Conservation (phyloP, 495 filamentous ascomycete genomes). For the Pyrenopolyporus hunteri region DNA sequence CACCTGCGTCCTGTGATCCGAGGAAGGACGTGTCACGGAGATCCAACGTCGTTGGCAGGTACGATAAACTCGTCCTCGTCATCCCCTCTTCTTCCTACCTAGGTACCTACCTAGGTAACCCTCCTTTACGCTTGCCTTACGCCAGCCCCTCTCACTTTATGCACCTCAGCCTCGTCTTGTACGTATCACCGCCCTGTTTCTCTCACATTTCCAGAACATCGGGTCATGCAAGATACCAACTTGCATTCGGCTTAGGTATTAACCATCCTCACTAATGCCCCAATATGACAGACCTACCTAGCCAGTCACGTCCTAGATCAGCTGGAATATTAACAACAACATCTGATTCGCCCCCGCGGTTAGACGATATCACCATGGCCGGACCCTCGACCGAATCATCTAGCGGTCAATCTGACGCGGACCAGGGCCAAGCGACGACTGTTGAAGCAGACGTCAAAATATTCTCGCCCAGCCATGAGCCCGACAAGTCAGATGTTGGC, state of each 20-base stretch:
- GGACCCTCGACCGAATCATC: conserved; percentile 1
- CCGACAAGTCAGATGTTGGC: conserved; percentile 2
- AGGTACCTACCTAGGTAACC: background rate
- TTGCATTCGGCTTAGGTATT: conserved; percentile 12
- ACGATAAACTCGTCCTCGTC: background rate
- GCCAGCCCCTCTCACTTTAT: conserved; percentile 2
- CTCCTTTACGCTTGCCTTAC: background rate
- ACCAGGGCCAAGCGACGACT: conserved; percentile 1
- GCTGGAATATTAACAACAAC: conserved; percentile 14
- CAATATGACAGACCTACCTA: conserved; percentile 31
- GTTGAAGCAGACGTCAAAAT: background rate
- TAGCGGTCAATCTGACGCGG: conserved; percentile 26
- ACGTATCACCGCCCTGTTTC: conserved; percentile 23
- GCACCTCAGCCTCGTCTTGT: conserved; percentile 31
- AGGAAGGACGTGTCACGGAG: background rate
- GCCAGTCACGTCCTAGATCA: conserved; percentile 10
- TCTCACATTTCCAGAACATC: conserved; percentile 19
- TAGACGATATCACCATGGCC: conserved; percentile 6
- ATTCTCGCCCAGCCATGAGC: background rate
- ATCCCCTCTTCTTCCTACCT: too few relatives aligned
- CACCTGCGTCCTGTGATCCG: background rate
- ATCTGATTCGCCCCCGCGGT: conserved; percentile 1
- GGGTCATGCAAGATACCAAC: conserved; percentile 11
- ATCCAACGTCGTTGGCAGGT: background rate
- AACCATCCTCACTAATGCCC: background rate